Evolutionary conservation across 2,329 filamentous ascomycete genomes (phyloP), one percentile per base, ranked within the genome.

Genomic region (Bimuria novae-zelandiae): DNA sequence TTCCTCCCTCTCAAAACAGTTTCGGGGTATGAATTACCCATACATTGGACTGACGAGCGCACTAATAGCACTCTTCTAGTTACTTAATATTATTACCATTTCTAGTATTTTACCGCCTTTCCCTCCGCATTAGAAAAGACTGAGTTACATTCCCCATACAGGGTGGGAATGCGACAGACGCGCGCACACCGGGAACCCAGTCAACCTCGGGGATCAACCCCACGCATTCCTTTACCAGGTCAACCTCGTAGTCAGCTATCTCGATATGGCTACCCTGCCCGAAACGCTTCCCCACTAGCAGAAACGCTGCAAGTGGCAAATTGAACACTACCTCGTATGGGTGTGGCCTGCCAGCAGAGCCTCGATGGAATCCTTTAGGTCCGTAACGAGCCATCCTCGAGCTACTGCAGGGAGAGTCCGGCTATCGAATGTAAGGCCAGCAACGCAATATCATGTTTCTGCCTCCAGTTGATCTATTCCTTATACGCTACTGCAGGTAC

Each of bases 391-490:
- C 42, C 42, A 45, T 35, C 17, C 40, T 45, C 25, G 29, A 45
- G 42, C 42, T 45, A 45, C 42, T 35, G 42, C 42, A 45, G 29
- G 42, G 42, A 45, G 42, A 45, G 40, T 43, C 40, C 40, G 40
- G 7, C 25, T 29, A 7, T 21, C 40, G 27, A 32, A n/a, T 19
- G 19, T 25, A 35, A 45, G 42, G 42, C 42, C 42, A 33, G 19
- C 42, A 22, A 45, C 19, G 42, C 40, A 43, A 11, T 5, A 7
- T 17, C 27, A 23, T 45, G 42, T 29, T 33, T 23, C 29, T 10
- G n/a, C 42, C 29, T 17, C 22, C 29, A 23, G 19, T 14, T 35
- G 42, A 35, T 45, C 42, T 12, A 29, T 45, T 45, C 4, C 4
- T n/a, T n/a, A 29, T 16, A 10, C 42, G 11, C 29, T 45, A 35